A percentile compares a stretch with the other conserved stretches of the same genome.
phyloP scores from a whole-genome alignment of 139 green algal genomes.

The Limnomonas spitsbergensis region DNA sequence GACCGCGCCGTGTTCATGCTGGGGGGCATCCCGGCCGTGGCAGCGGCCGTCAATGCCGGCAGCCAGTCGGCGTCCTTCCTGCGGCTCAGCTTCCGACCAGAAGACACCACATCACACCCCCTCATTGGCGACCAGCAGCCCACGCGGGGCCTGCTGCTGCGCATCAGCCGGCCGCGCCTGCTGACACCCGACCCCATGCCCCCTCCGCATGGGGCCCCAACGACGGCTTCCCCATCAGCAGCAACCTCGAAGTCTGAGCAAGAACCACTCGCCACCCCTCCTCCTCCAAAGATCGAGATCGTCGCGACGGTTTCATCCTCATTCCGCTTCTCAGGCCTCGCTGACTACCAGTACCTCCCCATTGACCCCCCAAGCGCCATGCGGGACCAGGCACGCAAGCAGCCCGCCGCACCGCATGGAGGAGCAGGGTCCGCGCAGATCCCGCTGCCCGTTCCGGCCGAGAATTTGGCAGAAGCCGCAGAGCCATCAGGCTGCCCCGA shows the following conservation, averaged over 20 bases:
- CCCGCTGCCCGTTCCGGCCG: background rate
- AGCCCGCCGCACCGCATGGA: too few species aligned
- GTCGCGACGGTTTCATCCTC: constrained; percentile 10
- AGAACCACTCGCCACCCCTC: too few species aligned
- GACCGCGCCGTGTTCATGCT: constrained; percentile 19
- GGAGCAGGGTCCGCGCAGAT: background rate
- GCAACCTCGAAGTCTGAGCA: too few species aligned
- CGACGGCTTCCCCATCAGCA: background rate
- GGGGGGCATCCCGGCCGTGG: constrained; percentile 1
- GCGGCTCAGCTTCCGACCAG: constrained; percentile 34
- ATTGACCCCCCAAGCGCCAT: constrained; percentile 9
- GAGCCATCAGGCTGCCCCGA: constrained; percentile 27
- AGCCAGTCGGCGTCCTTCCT: constrained; percentile 3
- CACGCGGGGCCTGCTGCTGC: constrained; percentile 30
- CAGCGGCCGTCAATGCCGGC: constrained; percentile 3
- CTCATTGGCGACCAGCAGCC: constrained; percentile 35
- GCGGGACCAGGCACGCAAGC: background rate
- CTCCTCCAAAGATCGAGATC: background rate
- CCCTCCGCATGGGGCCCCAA: too few species aligned
- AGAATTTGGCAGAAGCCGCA: constrained; percentile 1
- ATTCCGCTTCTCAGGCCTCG: constrained; percentile 43
- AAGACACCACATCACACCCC: constrained; percentile 40
- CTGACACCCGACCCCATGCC: too few species aligned
- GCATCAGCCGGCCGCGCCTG: constrained; percentile 24
- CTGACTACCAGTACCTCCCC: constrained; percentile 46